Evolutionary conservation across 2,329 filamentous ascomycete species (phyloP).

Genomic region (Arthrobotrys iridis): DNA sequence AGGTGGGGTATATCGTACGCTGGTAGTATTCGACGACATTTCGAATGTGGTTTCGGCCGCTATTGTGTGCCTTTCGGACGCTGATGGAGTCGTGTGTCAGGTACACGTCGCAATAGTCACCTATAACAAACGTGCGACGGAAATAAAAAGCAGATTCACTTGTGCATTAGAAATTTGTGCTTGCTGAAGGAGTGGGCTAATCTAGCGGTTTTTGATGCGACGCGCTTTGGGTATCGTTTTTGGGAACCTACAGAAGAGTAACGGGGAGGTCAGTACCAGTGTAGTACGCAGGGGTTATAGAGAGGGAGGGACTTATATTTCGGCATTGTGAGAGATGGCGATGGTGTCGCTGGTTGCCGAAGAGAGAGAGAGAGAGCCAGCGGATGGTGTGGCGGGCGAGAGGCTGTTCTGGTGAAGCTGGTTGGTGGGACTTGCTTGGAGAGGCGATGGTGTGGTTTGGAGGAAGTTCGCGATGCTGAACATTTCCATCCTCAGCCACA

Average conservation of each 20-base stretch:
- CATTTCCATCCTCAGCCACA: background rate
- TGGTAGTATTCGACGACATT: constrained; percentile 99
- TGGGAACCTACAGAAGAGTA: constrained; percentile 75
- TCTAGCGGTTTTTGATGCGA: constrained; percentile 50
- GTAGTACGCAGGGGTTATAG: constrained; percentile 18
- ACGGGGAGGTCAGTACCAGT: constrained; percentile 61
- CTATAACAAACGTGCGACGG: constrained; percentile 60
- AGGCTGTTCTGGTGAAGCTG: background rate
- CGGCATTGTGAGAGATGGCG: constrained; percentile 71
- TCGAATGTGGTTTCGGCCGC: constrained; percentile 91
- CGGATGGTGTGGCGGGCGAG: background rate
- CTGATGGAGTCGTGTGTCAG: constrained; percentile 99
- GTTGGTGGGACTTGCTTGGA: too few relatives aligned
- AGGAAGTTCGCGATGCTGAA: constrained; percentile 9
- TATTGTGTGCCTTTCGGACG: constrained; percentile 98
- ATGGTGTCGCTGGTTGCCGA: constrained; percentile 1
- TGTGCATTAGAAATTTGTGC: constrained; percentile 34
- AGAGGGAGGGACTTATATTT: constrained; percentile 75
- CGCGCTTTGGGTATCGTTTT: constrained; percentile 20
- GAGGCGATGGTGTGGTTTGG: too few relatives aligned
- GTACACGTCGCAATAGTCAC: constrained; percentile 99
- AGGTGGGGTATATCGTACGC: constrained; percentile 67
- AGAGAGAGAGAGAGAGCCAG: constrained; percentile 2
- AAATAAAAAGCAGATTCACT: constrained; percentile 42
- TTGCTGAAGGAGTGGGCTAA: constrained; percentile 57